phyloP scores from a whole-genome alignment of 75 land plant species.

The Pseudotsuga menziesii region DNA sequence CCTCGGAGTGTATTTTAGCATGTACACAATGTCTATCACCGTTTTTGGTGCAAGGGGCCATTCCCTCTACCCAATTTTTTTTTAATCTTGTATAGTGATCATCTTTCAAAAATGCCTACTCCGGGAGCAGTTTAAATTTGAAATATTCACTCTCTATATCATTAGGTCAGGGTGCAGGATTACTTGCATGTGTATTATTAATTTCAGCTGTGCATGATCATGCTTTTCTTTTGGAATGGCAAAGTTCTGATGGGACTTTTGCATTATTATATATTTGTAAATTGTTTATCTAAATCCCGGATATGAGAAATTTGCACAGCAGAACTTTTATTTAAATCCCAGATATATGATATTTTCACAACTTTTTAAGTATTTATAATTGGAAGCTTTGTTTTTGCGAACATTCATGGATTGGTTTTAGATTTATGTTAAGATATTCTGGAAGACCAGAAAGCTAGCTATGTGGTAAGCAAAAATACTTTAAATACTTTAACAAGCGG shows the following conservation, averaged over 20 bases:
- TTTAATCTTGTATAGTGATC: conserved; percentile 5
- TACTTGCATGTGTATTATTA: neutral
- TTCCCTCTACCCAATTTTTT: neutral
- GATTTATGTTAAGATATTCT: neutral
- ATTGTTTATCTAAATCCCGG: neutral
- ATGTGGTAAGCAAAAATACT: neutral
- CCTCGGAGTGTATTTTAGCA: conserved; percentile 8
- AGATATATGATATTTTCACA: neutral
- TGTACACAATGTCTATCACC: conserved; percentile 2
- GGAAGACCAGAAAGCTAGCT: neutral
- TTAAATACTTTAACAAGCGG: neutral
- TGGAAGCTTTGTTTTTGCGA: neutral
- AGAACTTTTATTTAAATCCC: neutral
- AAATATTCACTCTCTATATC: neutral
- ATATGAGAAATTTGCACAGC: neutral
- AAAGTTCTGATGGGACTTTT: neutral
- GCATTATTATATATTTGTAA: too few species aligned
- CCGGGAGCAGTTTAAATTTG: neutral
- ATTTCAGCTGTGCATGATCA: neutral
- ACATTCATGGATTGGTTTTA: neutral
- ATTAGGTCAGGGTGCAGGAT: conserved; percentile 1
- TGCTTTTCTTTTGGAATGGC: neutral
- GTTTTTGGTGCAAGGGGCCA: neutral
- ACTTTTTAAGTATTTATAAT: neutral
- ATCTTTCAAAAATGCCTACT: neutral